A percentile compares a stretch with the other conserved stretches of the same genome.
These are phyloP conservation scores for Patellaria atrata DNA, from an alignment of 495 filamentous ascomycete genomes.

Conservation along the genomic window DNA sequence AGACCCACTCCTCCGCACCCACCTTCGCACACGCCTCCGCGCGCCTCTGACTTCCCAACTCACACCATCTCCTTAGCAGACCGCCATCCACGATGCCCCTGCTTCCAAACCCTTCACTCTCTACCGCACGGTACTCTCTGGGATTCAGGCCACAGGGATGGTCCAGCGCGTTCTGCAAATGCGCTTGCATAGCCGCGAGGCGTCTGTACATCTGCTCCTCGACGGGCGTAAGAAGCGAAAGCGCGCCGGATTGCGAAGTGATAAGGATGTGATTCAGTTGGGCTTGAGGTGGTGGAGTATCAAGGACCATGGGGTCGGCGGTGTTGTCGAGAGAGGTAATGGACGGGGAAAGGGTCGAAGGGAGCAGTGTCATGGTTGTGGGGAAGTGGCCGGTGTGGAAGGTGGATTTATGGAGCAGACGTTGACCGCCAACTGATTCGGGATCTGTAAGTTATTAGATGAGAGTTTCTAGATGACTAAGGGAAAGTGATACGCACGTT, in stretches of 20 bases:
- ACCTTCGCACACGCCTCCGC: slow-evolving; percentile 56
- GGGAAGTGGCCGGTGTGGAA: slow-evolving; percentile 76
- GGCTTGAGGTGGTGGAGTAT: slow-evolving; percentile 5
- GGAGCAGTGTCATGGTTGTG: slow-evolving; percentile 59
- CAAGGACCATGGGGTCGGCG: slow-evolving; percentile 28
- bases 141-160: slow-evolving; percentile 72
- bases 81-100: slow-evolving; percentile 49
- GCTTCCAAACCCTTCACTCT: slow-evolving; percentile 35
- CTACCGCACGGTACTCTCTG: slow-evolving; percentile 51
- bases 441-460: slow-evolving; percentile 47
- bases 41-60: slow-evolving; percentile 50
- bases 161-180: slow-evolving; percentile 60
- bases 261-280: slow-evolving; percentile 51
- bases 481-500: slow-evolving; percentile 36
- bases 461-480: not conserved
- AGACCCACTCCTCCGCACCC: slow-evolving; percentile 35
- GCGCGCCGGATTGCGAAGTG: slow-evolving; percentile 54
- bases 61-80: slow-evolving; percentile 49
- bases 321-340: slow-evolving; percentile 29
- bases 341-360: slow-evolving; percentile 38
- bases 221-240: slow-evolving; percentile 65
- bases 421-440: slow-evolving; percentile 77
- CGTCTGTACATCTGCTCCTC: slow-evolving; percentile 71
- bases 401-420: slow-evolving; percentile 69
- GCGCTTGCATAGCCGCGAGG: slow-evolving; percentile 64